Evolutionary conservation across 768 basidiomycete genomes (phyloP).

Genomic region (Lentinula raphanica): DNA sequence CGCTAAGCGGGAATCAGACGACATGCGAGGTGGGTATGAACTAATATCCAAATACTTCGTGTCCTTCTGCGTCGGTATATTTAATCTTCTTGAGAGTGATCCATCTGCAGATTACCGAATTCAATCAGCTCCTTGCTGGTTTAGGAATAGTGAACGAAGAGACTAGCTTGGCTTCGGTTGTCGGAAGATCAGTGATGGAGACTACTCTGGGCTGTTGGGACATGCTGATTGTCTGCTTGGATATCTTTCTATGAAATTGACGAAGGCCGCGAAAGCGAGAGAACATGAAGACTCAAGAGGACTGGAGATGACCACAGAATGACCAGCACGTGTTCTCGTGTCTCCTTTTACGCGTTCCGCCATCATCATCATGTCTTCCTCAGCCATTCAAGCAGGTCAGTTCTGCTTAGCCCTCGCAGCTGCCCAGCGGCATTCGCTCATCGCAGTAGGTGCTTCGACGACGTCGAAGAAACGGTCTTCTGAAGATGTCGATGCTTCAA

Average conservation of each 20-base stretch:
- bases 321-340: not conserved
- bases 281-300: too few species aligned
- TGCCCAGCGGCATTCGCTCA: not conserved
- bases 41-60: constrained; percentile 42
- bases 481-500: not conserved
- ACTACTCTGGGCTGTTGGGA: constrained; percentile 41
- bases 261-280: not conserved
- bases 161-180: constrained; percentile 56
- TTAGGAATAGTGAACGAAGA: not conserved
- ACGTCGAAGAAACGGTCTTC: constrained; percentile 3
- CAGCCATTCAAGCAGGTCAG: not conserved
- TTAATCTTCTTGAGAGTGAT: constrained; percentile 76
- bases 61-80: constrained; percentile 75
- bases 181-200: constrained; percentile 44
- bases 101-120: constrained; percentile 50
- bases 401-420: not conserved
- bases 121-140: not conserved
- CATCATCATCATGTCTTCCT: not conserved
- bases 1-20: constrained; percentile 39
- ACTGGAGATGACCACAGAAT: too few species aligned
- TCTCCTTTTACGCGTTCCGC: not conserved
- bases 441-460: not conserved
- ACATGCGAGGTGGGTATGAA: not conserved
- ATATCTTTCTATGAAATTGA: not conserved
- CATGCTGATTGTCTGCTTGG: constrained; percentile 8